Base-by-base conservation (phyloP, 306 rosid species). In the Vigna mungo region DNA sequence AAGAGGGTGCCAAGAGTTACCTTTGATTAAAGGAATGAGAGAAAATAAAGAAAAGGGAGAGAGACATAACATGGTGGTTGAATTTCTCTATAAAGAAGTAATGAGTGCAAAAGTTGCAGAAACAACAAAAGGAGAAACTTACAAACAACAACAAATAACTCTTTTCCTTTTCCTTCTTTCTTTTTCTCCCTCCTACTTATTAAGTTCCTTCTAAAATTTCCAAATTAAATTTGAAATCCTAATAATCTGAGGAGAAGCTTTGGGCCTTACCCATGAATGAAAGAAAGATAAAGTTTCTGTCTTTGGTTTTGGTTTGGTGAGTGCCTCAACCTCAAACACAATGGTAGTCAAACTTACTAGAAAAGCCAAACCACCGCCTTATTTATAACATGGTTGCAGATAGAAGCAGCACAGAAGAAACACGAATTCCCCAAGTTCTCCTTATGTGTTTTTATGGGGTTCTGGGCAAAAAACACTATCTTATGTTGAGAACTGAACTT, bases 311-410 rank as follows among this genome's bases (percentile, higher is more conserved):
- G 25, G 18, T 43, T 2, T 11, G 48, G 48, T 11, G 3, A 43
- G 14, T 43, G 3, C 1, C 10, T 52, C 16, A 21, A 18, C 20
- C 25, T 17, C 25, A 52, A 18, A 17, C 18, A 51, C 23, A 52
- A 20, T 54, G 27, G 68, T 8, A 67, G 85, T 84, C 88, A 85
- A 80, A 25, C 9, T 58, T 79, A 82, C 90, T 68, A 56, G 68
- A 92, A 92, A 85, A 77, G 78, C 85, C 77, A 78, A 87, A 87
- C 75, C 89, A 86, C 87, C 84, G 87, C 87, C 93, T 71, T 25
- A 15, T 21, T 81, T 70, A 74, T 25, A 76, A 13, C 14, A 78
- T 30, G 32, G 39, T 36, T 15, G 78, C 51, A 68, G 76, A 44
- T 32, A 54, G 53, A 49, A 27, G 69, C 20, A 55, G 82, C 21